Conservation (phyloP, 164 flowering plant species). For the Liquidambar formosana region DNA sequence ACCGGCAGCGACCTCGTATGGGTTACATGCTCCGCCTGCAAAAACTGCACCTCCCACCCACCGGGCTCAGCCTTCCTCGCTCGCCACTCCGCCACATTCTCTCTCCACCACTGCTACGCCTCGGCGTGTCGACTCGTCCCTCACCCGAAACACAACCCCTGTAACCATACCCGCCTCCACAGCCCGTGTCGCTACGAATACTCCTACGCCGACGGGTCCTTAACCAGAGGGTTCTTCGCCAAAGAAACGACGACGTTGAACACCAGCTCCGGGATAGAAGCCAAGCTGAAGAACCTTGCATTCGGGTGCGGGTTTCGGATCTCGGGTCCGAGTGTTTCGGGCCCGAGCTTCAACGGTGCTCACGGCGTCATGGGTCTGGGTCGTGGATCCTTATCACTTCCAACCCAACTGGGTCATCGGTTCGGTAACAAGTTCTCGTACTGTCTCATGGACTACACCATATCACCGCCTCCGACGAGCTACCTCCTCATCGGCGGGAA, state of each 20-base stretch:
- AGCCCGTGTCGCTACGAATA: conserved; percentile 65
- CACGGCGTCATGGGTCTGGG: conserved; percentile 84
- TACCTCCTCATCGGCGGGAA: conserved; percentile 57
- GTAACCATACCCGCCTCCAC: conserved; percentile 61
- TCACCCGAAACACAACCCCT: conserved; percentile 31
- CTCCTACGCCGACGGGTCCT: conserved; percentile 66
- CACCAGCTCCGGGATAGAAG: conserved; percentile 36
- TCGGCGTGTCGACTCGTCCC: conserved; percentile 48
- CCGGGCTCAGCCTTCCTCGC: conserved; percentile 44
- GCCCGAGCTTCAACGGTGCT: conserved; percentile 60
- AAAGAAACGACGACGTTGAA: conserved; percentile 52
- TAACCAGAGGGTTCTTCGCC: conserved; percentile 65
- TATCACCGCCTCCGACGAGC: conserved; percentile 77
- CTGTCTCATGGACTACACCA: conserved; percentile 74
- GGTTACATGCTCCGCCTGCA: conserved; percentile 74
- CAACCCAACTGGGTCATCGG: conserved; percentile 63
- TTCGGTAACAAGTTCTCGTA: conserved; percentile 78
- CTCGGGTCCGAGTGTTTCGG: conserved; percentile 56
- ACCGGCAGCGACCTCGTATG: conserved; percentile 85
- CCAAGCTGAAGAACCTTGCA: conserved; percentile 24
- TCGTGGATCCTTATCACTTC: conserved; percentile 70
- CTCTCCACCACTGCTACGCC: conserved; percentile 60
- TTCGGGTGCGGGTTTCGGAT: conserved; percentile 71
- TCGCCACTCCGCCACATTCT: conserved; percentile 62
- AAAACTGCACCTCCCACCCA: conserved; percentile 40